phyloP scores from a whole-genome alignment of 306 rosid genomes.

The Ziziphus jujuba region DNA sequence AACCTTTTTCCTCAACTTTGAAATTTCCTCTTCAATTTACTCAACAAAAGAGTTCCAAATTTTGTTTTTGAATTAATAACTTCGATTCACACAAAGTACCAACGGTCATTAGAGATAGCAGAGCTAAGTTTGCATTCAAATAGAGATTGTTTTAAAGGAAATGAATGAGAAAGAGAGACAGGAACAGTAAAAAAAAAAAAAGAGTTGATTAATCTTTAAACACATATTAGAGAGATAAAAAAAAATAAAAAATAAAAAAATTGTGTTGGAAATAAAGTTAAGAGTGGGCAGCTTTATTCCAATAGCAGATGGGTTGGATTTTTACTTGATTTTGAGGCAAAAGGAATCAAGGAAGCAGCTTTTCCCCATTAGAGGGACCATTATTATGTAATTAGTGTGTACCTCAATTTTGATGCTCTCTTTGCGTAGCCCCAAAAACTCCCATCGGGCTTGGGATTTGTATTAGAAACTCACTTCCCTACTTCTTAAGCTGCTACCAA shows the following conservation, averaged over 20 bases:
- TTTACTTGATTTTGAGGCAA: slow-evolving; percentile 77
- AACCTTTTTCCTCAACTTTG: too few relatives aligned
- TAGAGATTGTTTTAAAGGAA: too few relatives aligned
- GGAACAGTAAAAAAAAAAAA: too few relatives aligned
- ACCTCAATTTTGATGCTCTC: slow-evolving; percentile 58
- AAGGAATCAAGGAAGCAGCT: slow-evolving; percentile 69
- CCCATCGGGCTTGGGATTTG: slow-evolving; percentile 37
- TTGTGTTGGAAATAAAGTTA: neutral
- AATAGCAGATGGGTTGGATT: slow-evolving; percentile 46
- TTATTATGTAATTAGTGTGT: slow-evolving; percentile 79
- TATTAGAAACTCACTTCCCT: neutral
- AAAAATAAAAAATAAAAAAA: neutral
- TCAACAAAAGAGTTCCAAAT: too few relatives aligned
- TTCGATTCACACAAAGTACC: too few relatives aligned
- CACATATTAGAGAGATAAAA: too few relatives aligned
- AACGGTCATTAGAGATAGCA: too few relatives aligned
- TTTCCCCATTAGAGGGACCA: slow-evolving; percentile 47
- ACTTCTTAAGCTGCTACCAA: slow-evolving; percentile 23
- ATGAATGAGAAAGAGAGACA: too few relatives aligned
- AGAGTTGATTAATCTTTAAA: too few relatives aligned
- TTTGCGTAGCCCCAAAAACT: slow-evolving; percentile 48
- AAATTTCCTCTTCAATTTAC: too few relatives aligned
- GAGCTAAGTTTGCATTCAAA: too few relatives aligned
- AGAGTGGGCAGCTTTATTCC: slow-evolving; percentile 50
- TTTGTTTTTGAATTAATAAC: too few relatives aligned